These are phyloP conservation scores for Speleostelium caveatum DNA, from an alignment of 78 protist species.

Conservation along the genomic window DNA sequence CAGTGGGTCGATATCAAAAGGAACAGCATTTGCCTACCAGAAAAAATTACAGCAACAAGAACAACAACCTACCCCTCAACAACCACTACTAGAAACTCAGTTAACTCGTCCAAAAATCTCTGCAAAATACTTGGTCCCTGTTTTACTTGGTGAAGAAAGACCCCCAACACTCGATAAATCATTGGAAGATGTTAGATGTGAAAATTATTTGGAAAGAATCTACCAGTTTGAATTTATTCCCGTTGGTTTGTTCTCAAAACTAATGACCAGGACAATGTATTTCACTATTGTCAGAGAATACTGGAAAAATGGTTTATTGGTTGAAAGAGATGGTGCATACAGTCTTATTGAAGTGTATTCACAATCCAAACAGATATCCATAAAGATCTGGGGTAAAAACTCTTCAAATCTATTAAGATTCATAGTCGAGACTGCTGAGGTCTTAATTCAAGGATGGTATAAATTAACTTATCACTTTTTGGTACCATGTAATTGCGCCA, in stretches of 20 bases:
- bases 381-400: constrained; percentile 64
- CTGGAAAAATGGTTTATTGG: constrained; percentile 68
- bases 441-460: constrained; percentile 60
- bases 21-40: constrained; percentile 10
- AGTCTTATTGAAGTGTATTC: constrained; percentile 25
- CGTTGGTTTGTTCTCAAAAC: constrained; percentile 58
- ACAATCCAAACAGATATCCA: constrained; percentile 3
- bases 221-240: constrained; percentile 76
- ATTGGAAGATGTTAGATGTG: neutral
- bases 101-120: constrained; percentile 23
- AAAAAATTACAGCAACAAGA: constrained; percentile 8
- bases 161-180: constrained; percentile 27
- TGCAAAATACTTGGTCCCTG: constrained; percentile 51
- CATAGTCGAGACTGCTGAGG: constrained; percentile 70
- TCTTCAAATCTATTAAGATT: constrained; percentile 27
- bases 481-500: constrained; percentile 60
- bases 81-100: neutral
- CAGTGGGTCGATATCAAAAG: constrained; percentile 41
- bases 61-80: too few species aligned
- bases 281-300: constrained; percentile 59
- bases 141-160: constrained; percentile 40
- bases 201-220: constrained; percentile 32
- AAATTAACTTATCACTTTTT: constrained; percentile 55
- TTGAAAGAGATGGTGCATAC: constrained; percentile 20
- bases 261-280: constrained; percentile 73